phyloP scores from a whole-genome alignment of 2,329 filamentous ascomycete genomes.

The Aureobasidium leucospermi region DNA sequence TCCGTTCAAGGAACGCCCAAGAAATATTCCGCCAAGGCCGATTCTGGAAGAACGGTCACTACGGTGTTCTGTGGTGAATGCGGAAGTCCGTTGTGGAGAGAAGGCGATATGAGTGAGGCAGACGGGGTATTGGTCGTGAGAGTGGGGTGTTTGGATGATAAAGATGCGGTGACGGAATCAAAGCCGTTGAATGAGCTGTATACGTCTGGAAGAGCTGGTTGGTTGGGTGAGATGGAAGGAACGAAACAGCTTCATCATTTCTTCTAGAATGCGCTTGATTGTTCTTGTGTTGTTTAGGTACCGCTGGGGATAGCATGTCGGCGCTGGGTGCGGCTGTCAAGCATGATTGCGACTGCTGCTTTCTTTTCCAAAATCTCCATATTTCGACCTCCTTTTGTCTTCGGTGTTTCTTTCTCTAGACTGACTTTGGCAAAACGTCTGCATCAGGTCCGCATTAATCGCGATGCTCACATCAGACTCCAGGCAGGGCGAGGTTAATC shows the following conservation, averaged over 20 bases:
- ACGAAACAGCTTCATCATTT: background rate
- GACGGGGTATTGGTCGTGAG: background rate
- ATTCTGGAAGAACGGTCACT: background rate
- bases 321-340: too few species aligned
- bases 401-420: too few species aligned
- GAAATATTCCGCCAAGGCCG: background rate
- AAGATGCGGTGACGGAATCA: background rate
- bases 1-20: background rate
- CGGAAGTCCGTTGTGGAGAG: background rate
- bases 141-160: background rate
- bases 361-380: too few species aligned
- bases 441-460: too few species aligned
- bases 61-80: background rate
- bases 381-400: too few species aligned
- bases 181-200: background rate
- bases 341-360: too few species aligned
- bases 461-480: too few species aligned
- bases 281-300: too few species aligned
- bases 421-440: too few species aligned
- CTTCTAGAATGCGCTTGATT: background rate
- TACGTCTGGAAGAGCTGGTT: background rate
- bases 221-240: background rate
- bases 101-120: background rate
- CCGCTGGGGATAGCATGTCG: too few species aligned
- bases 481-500: too few species aligned